These are phyloP conservation scores for Collybia sp. DNA, from an alignment of 768 basidiomycete genomes.

Conservation along the genomic window DNA sequence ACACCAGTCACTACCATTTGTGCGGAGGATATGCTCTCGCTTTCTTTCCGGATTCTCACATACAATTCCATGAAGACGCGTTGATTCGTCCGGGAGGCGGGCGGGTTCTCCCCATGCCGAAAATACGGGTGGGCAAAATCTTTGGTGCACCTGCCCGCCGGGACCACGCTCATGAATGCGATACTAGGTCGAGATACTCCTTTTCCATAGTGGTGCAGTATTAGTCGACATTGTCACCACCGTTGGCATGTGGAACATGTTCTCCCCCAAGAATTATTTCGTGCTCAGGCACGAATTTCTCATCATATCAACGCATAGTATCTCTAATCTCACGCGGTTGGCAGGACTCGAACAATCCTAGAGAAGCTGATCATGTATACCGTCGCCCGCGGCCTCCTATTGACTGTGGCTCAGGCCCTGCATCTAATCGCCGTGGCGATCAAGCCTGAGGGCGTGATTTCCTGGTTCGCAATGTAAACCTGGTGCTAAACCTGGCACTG, in stretches of 20 bases:
- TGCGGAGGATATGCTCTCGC: too few relatives aligned
- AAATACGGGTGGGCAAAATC: too few relatives aligned
- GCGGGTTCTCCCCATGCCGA: too few relatives aligned
- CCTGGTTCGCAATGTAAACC: not conserved
- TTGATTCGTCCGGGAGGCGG: too few relatives aligned
- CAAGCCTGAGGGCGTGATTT: constrained; percentile 2
- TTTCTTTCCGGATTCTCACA: too few relatives aligned
- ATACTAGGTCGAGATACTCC: constrained; percentile 1
- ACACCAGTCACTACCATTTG: too few relatives aligned
- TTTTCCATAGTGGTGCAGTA: constrained; percentile 1
- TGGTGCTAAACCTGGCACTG: not conserved
- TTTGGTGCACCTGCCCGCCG: not conserved
- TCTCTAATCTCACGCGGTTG: not conserved
- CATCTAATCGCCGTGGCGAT: constrained; percentile 5
- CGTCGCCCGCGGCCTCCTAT: constrained; percentile 5
- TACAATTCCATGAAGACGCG: too few relatives aligned
- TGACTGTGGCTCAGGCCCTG: constrained; percentile 1
- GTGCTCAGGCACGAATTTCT: not conserved
- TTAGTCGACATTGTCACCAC: constrained; percentile 6
- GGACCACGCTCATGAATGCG: not conserved
- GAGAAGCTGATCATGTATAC: constrained; percentile 2
- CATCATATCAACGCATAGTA: not conserved
- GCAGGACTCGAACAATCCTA: constrained; percentile 1
- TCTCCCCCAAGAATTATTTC: not conserved
- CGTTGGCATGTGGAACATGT: not conserved